phyloP scores from a whole-genome alignment of 179 eudicot genomes.

The Monotropa hypopitys region DNA sequence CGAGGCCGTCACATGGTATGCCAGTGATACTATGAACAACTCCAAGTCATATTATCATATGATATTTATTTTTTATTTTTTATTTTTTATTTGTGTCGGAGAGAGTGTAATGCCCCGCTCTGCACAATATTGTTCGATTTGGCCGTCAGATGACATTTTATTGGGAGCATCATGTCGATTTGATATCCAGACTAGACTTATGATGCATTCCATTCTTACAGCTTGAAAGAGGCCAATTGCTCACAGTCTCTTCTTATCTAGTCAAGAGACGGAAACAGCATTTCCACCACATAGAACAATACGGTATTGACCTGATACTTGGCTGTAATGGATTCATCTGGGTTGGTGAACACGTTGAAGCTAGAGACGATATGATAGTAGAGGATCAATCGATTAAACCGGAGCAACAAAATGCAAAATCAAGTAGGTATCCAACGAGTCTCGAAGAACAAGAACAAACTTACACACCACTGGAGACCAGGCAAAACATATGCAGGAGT shows the following conservation, averaged over 20 bases:
- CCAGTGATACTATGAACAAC: background rate
- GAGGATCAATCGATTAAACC: constrained; percentile 34
- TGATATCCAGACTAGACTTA: background rate
- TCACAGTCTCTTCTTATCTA: constrained; percentile 57
- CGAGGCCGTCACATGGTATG: background rate
- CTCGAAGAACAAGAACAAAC: constrained; percentile 29
- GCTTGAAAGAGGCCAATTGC: constrained; percentile 80
- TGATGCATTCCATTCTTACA: constrained; percentile 16
- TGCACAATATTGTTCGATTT: too few species aligned
- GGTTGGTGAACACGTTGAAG: constrained; percentile 68
- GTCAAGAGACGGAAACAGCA: constrained; percentile 83
- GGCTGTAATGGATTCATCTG: constrained; percentile 86
- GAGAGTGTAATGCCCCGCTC: too few species aligned
- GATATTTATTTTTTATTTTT: too few species aligned
- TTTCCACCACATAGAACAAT: constrained; percentile 61
- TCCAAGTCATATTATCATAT: background rate
- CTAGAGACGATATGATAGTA: constrained; percentile 41
- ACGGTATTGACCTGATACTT: constrained; percentile 55
- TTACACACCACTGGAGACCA: constrained; percentile 44
- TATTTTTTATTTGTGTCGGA: too few species aligned
- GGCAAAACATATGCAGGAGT: constrained; percentile 64
- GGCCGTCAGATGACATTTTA: background rate
- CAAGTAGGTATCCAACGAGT: constrained; percentile 8
- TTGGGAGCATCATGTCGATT: background rate
- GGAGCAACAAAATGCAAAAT: constrained; percentile 21